Evolutionary conservation across 371 early-diverging fungal species (phyloP).

Genomic region (Coemansia sp.): DNA sequence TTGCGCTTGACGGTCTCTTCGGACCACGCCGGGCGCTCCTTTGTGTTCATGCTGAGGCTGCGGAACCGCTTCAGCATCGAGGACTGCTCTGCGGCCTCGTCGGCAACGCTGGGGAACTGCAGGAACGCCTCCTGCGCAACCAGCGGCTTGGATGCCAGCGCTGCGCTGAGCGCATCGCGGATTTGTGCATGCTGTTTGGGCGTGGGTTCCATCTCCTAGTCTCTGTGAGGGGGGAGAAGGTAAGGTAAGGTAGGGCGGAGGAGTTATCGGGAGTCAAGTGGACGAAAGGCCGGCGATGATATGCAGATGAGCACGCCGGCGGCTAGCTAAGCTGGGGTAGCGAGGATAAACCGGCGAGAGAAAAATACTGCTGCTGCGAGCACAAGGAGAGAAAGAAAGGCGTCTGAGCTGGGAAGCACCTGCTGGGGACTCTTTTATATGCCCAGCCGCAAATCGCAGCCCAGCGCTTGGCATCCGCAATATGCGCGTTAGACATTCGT

Average conservation of each 20-base stretch:
- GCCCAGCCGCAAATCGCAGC: conserved; percentile 8
- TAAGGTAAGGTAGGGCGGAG: too few relatives aligned
- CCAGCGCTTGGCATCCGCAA: not conserved
- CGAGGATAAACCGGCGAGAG: not conserved
- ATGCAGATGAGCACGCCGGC: not conserved
- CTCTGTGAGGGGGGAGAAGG: too few relatives aligned
- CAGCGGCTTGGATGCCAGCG: conserved; percentile 39
- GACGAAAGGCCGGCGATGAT: not conserved
- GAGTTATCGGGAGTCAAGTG: not conserved
- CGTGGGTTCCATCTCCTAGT: conserved; percentile 28
- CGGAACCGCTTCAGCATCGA: conserved; percentile 42
- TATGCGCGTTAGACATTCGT: not conserved
- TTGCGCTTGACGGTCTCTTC: conserved; percentile 51
- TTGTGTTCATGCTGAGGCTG: conserved; percentile 47
- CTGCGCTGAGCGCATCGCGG: conserved; percentile 43
- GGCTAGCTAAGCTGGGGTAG: not conserved
- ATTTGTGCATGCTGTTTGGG: conserved; percentile 37
- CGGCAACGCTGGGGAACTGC: conserved; percentile 31
- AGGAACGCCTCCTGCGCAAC: conserved; percentile 40
- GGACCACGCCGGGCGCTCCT: conserved; percentile 46
- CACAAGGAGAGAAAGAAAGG: conserved; percentile 4
- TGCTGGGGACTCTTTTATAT: not conserved
- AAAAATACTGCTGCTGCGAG: conserved; percentile 10
- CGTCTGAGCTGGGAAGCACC: not conserved
- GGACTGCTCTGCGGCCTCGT: conserved; percentile 30